These are phyloP conservation scores for Nicotiana otophora DNA, from an alignment of 257 asterid genomes.

Conservation along the genomic window DNA sequence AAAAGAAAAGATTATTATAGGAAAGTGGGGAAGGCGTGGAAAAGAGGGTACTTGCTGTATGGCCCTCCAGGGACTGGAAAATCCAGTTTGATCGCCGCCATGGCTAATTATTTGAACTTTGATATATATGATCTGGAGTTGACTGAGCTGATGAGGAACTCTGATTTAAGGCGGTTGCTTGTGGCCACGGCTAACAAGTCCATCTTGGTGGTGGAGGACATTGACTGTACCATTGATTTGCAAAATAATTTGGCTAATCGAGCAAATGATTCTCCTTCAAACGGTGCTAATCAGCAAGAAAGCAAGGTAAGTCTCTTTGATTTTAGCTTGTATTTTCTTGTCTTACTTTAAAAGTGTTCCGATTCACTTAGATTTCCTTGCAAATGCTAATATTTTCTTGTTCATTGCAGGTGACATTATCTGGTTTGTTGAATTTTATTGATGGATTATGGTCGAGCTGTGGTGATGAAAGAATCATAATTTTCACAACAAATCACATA, in stretches of 20 bases:
- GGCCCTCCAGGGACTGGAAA: conserved; percentile 85
- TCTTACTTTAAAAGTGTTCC: not conserved
- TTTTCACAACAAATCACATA: conserved; percentile 60
- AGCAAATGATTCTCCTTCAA: not conserved
- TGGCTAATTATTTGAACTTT: conserved; percentile 62
- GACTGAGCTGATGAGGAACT: conserved; percentile 40
- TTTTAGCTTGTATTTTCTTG: not conserved
- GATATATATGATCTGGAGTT: conserved; percentile 67
- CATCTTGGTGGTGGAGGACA: conserved; percentile 63
- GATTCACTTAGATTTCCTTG: too few species aligned
- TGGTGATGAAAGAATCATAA: conserved; percentile 61
- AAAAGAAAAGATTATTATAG: conserved; percentile 47
- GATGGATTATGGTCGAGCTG: conserved; percentile 79
- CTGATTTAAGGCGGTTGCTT: conserved; percentile 46
- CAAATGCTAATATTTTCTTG: too few species aligned
- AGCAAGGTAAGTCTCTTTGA: conserved; percentile 23
- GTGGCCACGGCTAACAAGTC: conserved; percentile 49
- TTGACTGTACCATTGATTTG: conserved; percentile 59
- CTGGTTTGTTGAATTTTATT: conserved; percentile 56
- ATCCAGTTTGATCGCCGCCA: conserved; percentile 74
- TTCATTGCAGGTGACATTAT: conserved; percentile 44
- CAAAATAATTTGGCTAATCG: conserved; percentile 34
- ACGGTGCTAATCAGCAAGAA: conserved; percentile 11
- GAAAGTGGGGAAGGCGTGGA: conserved; percentile 70
- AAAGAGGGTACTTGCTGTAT: conserved; percentile 64